Evolutionary conservation across 805 yeast genomes (phyloP), one percentile per base, ranked within the genome.

Genomic region (Pichia thaimueangensis): DNA sequence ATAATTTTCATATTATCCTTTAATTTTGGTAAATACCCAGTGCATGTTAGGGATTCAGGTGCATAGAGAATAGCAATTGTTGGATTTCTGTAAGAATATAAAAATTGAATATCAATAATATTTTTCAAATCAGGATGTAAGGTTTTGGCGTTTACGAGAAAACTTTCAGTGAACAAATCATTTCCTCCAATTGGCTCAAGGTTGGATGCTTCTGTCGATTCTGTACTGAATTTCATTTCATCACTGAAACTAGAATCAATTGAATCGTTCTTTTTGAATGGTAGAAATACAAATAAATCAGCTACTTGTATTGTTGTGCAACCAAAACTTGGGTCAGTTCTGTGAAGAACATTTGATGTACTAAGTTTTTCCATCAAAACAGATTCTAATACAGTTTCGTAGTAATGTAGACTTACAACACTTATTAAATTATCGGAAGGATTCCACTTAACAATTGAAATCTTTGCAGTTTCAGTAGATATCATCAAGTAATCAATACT

Each of bases 371-470:
- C 77, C 37, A 71, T 64, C 2, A 79, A 70, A 10, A 70, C 54
- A 27, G 70, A 67, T 32, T 71, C 72, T 39, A 87, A 67, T 21
- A 76, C 76, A 34, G 77, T 74, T 53, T 91, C 97, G 60, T 89
- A 93, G 58, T 75, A 87, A 63, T 93, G 98, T 39, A 93, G 65
- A 39, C 95, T 84, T 1, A 78, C 71, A 0, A 96, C 86, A 21
- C 73, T 67, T n/a, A 91, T 67, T 1, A 73, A 53, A 49, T 76
- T 69, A n/a, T 53, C 57, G 4, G 55, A 60, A 4, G 62, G 59
- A 53, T 87, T 82, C 86, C 95, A 93, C 42, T 71, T 70, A 23
- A 91, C 62, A 15, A 89, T 62, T 0, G 94, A 84, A 30, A 88
- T 54, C 57, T 91, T 91, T 24, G 96, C 96, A 39, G 66, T 67